These are phyloP conservation scores for Stemphylium beticola DNA, from an alignment of 2,329 filamentous ascomycete genomes.

Conservation along the genomic window DNA sequence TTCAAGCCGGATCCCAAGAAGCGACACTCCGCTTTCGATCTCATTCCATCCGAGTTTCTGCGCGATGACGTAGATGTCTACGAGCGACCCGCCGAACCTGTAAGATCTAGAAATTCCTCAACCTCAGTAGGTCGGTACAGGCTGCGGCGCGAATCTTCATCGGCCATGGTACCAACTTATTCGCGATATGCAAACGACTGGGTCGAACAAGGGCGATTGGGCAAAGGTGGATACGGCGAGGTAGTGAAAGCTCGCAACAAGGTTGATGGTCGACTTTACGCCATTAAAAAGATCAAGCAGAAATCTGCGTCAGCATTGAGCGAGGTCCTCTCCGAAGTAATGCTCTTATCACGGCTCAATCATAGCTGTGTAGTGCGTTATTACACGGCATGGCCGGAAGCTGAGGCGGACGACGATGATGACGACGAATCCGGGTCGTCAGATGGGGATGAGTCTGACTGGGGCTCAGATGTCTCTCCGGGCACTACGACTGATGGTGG, in stretches of 20 bases:
- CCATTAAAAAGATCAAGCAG: conserved; percentile 94
- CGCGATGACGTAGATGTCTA: conserved; percentile 57
- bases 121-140: conserved; percentile 43
- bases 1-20: conserved; percentile 87
- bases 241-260: conserved; percentile 96
- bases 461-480: conserved; percentile 35
- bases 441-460: conserved; percentile 34
- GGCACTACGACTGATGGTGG: conserved; percentile 45
- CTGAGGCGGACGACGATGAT: conserved; percentile 52
- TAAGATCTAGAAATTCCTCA: conserved; percentile 47
- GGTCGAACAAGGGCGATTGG: conserved; percentile 84
- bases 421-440: conserved; percentile 30
- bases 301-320: conserved; percentile 76
- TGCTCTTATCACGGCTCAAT: conserved; percentile 88
- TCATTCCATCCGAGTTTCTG: conserved; percentile 65
- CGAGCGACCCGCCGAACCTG: conserved; percentile 39
- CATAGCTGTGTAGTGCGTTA: conserved; percentile 90
- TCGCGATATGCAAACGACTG: conserved; percentile 90
- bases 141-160: conserved; percentile 46
- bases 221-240: conserved; percentile 94
- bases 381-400: conserved; percentile 93
- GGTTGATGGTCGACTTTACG: conserved; percentile 90
- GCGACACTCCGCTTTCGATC: conserved; percentile 79
- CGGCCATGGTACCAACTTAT: conserved; percentile 48
- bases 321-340: conserved; percentile 83